Evolutionary conservation across 257 asterid species (phyloP).

Genomic region (Przewalskia tangutica): DNA sequence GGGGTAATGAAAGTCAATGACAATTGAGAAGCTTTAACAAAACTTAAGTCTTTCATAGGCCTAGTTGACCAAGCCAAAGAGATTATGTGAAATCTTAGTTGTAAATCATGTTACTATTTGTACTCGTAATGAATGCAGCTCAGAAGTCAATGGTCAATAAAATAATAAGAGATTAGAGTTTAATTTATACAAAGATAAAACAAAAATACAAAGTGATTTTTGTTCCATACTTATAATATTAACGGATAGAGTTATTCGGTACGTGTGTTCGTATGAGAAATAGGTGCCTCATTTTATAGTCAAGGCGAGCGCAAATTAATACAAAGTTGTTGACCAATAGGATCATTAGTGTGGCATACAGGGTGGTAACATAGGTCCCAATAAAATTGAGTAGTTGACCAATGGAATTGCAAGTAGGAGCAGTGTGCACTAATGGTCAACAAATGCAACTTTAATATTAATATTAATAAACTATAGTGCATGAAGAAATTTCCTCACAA

Average conservation of each 20-base stretch:
- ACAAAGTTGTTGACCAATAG: conserved; percentile 29
- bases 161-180: not conserved
- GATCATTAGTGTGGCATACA: conserved; percentile 42
- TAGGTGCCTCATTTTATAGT: no score
- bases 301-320: no score
- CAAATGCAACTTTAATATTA: conserved; percentile 42
- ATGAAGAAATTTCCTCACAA: not conserved
- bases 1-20: not conserved
- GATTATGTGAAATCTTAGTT: not conserved
- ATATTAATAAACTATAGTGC: not conserved
- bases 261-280: no score
- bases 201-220: no score
- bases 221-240: no score
- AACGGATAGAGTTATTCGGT: no score
- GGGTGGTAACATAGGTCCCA: conserved; percentile 16
- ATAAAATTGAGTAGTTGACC: not conserved
- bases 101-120: not conserved
- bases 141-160: not conserved
- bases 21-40: not conserved
- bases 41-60: not conserved
- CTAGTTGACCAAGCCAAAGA: not conserved
- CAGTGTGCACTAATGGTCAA: conserved; percentile 23
- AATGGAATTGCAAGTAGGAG: not conserved
- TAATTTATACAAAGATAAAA: not conserved
- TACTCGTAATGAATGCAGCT: not conserved